A percentile compares a stretch with the other conserved stretches of the same genome.
phyloP scores from a whole-genome alignment of 2,329 filamentous ascomycete genomes.

The Aspergillus texensis region DNA sequence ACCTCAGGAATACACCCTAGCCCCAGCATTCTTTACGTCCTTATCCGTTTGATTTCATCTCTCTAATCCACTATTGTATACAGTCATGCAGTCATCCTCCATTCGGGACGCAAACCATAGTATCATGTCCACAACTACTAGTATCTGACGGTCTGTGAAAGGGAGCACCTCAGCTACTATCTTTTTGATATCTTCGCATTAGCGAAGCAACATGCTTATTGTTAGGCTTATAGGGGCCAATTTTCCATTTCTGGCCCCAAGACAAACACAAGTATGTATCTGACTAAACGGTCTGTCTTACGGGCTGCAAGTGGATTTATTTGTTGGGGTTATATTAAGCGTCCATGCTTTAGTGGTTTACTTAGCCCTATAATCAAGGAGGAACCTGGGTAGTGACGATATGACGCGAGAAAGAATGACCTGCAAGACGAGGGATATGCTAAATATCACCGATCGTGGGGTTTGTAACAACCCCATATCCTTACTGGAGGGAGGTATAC shows the following conservation, averaged over 20 bases:
- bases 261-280: not conserved
- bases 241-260: not conserved
- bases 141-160: not conserved
- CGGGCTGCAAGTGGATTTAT: not conserved
- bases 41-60: not conserved
- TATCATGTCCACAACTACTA: not conserved
- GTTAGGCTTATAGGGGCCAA: not conserved
- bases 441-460: too few relatives aligned
- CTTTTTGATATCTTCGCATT: too few relatives aligned
- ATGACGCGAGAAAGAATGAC: not conserved
- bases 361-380: not conserved
- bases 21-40: not conserved
- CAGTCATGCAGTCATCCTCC: not conserved
- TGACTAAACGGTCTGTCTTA: not conserved
- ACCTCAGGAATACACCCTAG: too few relatives aligned
- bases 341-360: not conserved
- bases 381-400: not conserved
- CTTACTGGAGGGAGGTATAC: not conserved
- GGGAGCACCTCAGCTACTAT: not conserved
- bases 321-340: not conserved
- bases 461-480: too few relatives aligned
- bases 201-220: not conserved
- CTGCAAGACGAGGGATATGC: not conserved
- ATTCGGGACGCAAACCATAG: not conserved
- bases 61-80: not conserved